Conservation (phyloP, 176 grass and related monocot genomes). For the Aegilops longissima region DNA sequence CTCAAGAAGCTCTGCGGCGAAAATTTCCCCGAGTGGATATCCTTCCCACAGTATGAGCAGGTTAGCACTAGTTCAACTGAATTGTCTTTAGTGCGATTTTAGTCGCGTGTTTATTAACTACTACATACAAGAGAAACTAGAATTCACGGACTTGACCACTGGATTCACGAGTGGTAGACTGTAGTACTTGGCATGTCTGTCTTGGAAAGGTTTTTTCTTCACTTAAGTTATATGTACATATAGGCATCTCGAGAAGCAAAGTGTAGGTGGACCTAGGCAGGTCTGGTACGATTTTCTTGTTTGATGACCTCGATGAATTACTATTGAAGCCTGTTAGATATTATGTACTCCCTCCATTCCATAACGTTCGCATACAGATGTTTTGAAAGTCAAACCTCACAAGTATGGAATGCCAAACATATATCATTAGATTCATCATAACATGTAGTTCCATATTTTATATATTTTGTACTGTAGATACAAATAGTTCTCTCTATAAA, state of each 20-base stretch:
- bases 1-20: constrained; percentile 92
- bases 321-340: no score
- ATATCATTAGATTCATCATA: no score
- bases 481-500: no score
- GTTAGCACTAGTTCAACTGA: constrained; percentile 30
- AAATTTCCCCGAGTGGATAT: constrained; percentile 90
- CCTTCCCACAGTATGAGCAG: constrained; percentile 90
- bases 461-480: no score
- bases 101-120: not conserved
- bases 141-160: not conserved
- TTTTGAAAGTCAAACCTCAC: no score
- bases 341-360: no score
- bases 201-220: not conserved
- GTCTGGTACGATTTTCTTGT: not conserved
- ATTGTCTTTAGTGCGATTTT: not conserved
- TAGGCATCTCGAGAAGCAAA: constrained; percentile 16
- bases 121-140: not conserved
- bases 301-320: no score
- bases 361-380: no score
- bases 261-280: not conserved
- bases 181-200: not conserved
- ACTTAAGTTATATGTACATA: not conserved
- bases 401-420: no score
- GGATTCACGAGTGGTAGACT: not conserved
- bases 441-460: no score